These are phyloP conservation scores for Microstegium vimineum DNA, from an alignment of 176 grass and related monocot species.

Conservation along the genomic window DNA sequence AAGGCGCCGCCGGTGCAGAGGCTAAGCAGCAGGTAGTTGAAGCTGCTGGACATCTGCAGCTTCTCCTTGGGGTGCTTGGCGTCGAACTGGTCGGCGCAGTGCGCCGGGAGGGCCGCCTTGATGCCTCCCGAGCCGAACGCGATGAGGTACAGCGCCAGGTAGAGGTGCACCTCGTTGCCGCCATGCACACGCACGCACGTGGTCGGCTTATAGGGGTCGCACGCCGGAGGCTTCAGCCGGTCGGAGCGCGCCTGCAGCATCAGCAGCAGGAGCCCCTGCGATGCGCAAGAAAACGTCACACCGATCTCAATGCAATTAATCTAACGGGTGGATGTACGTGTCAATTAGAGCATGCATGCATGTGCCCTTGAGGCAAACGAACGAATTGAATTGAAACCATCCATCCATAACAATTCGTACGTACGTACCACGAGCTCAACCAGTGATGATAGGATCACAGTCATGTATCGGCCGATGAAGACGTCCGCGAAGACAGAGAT, in stretches of 20 bases:
- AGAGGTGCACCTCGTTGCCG: slow-evolving; percentile 35
- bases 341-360: too few relatives aligned
- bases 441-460: slow-evolving; percentile 40
- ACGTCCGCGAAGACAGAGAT: slow-evolving; percentile 55
- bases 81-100: slow-evolving; percentile 81
- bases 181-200: slow-evolving; percentile 29
- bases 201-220: neutral
- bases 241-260: slow-evolving; percentile 54
- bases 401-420: too few relatives aligned
- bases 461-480: slow-evolving; percentile 55
- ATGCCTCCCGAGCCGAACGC: slow-evolving; percentile 66
- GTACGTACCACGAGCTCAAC: slow-evolving; percentile 51
- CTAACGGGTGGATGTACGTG: too few relatives aligned
- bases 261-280: slow-evolving; percentile 63
- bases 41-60: slow-evolving; percentile 66
- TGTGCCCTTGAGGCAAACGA: too few relatives aligned
- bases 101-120: slow-evolving; percentile 63
- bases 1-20: slow-evolving; percentile 39
- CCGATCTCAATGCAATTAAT: too few relatives aligned
- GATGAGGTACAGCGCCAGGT: slow-evolving; percentile 47
- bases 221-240: slow-evolving; percentile 29
- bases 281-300: too few relatives aligned
- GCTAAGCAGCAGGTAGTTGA: slow-evolving; percentile 81
- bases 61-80: slow-evolving; percentile 44
- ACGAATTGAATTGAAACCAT: too few relatives aligned